Percentiles rank a stretch among this genome's conserved stretches.
Evolutionary conservation across 1,284 basidiomycete species (phyloP).

Genomic region (Blastosporella zonata): DNA sequence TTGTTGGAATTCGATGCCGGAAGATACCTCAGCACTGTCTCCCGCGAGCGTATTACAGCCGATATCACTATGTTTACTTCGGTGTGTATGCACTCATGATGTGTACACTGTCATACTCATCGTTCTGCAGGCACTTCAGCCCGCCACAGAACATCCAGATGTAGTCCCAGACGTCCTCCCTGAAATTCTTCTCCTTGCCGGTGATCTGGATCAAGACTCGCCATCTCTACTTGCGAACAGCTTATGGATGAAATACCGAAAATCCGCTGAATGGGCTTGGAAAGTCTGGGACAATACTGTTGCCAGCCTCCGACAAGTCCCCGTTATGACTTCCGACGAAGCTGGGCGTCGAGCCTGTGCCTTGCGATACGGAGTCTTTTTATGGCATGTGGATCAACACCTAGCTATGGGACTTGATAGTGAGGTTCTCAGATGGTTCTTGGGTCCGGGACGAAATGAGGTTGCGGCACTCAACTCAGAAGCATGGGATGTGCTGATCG

Average conservation of each 20-base stretch:
- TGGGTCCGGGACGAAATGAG: slow-evolving; percentile 59
- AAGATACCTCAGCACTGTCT: slow-evolving; percentile 47
- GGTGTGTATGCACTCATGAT: slow-evolving; percentile 37
- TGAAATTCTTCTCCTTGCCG: slow-evolving; percentile 63
- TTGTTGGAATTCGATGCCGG: slow-evolving; percentile 63
- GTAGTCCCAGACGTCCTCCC: slow-evolving; percentile 59
- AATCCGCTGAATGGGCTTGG: slow-evolving; percentile 68
- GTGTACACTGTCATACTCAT: slow-evolving; percentile 1
- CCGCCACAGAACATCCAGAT: slow-evolving; percentile 42
- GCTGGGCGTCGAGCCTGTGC: slow-evolving; percentile 48
- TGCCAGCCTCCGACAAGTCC: slow-evolving; percentile 64
- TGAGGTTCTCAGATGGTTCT: slow-evolving; percentile 66
- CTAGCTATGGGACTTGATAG: slow-evolving; percentile 66
- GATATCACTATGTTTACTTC: slow-evolving; percentile 60
- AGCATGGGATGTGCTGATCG: slow-evolving; percentile 62
- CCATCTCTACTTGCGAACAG: slow-evolving; percentile 68
- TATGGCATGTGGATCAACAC: slow-evolving; percentile 71
- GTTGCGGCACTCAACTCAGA: slow-evolving; percentile 54
- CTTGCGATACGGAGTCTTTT: slow-evolving; percentile 62
- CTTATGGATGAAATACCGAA: slow-evolving; percentile 77
- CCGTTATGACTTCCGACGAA: slow-evolving; percentile 48
- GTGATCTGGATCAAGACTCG: slow-evolving; percentile 53
- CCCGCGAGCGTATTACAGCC: slow-evolving; percentile 54
- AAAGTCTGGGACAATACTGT: slow-evolving; percentile 79
- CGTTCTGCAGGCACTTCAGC: slow-evolving; percentile 40